phyloP scores from a whole-genome alignment of 768 basidiomycete species.

The Hygrocybe coccinea region DNA sequence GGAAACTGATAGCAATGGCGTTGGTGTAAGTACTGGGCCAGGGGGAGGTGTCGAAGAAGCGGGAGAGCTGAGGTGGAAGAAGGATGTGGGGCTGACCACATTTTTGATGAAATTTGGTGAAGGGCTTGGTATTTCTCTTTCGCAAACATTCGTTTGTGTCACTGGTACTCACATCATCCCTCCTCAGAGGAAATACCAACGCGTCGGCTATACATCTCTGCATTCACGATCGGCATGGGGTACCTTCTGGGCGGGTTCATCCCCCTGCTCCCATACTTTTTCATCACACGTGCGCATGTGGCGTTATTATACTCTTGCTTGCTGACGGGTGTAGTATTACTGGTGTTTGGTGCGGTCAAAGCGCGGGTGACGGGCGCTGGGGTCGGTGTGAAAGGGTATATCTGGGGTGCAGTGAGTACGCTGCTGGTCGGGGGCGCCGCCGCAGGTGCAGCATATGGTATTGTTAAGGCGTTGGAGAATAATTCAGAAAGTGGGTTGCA shows the following conservation, averaged over 20 bases:
- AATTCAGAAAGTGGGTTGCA: constrained; percentile 47
- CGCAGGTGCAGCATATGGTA: constrained; percentile 62
- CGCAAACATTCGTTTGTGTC: neutral
- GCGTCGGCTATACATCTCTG: constrained; percentile 79
- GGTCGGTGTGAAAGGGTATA: constrained; percentile 56
- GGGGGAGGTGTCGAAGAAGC: constrained; percentile 31
- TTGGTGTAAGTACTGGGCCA: constrained; percentile 16
- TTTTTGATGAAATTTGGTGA: constrained; percentile 97
- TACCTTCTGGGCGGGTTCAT: constrained; percentile 92
- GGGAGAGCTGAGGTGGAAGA: constrained; percentile 67
- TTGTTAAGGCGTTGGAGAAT: constrained; percentile 47
- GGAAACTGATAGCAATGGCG: constrained; percentile 43
- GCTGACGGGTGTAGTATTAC: constrained; percentile 78
- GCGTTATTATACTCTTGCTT: constrained; percentile 70
- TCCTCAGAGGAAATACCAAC: constrained; percentile 80
- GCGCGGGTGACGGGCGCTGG: constrained; percentile 84
- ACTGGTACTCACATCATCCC: neutral
- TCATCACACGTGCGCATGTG: constrained; percentile 63
- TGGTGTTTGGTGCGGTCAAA: constrained; percentile 90
- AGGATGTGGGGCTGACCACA: constrained; percentile 81
- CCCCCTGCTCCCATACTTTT: constrained; percentile 90
- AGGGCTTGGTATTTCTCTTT: constrained; percentile 63
- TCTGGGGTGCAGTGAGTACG: constrained; percentile 85
- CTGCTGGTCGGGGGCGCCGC: constrained; percentile 87
- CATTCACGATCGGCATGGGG: constrained; percentile 91